Conservation (phyloP, 441 rosid genomes). For the Erodium texanum region DNA sequence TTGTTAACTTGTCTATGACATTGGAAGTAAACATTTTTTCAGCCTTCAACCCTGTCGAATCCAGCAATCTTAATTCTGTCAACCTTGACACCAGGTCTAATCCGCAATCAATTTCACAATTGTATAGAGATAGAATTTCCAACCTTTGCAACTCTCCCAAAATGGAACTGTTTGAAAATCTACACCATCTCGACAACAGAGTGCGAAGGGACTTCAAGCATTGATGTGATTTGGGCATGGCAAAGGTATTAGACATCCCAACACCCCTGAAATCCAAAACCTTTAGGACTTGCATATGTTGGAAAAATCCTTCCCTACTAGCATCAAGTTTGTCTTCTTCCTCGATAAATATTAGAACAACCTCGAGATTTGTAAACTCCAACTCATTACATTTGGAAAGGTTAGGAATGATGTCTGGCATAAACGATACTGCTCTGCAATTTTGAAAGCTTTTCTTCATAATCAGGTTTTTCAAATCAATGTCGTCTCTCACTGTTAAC, state of each 20-base stretch:
- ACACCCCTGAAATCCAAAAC: background rate
- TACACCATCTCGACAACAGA: background rate
- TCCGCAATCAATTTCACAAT: background rate
- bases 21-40: background rate
- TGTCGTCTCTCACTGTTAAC: background rate
- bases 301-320: background rate
- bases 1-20: background rate
- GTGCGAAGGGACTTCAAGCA: background rate
- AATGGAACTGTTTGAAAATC: background rate
- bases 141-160: background rate
- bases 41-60: background rate
- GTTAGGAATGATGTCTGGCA: background rate
- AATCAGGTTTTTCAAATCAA: background rate
- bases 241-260: too few species aligned
- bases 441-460: background rate
- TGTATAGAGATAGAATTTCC: background rate
- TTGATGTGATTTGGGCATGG: background rate
- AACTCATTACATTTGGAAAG: background rate
- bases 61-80: background rate
- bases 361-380: background rate
- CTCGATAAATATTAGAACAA: too few species aligned
- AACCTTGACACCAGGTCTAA: background rate
- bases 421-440: background rate
- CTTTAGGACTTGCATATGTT: background rate
- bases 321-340: background rate